Evolutionary conservation across 106 monocot genomes (phyloP), one percentile per base, ranked within the genome.

Genomic region (Xerophyta viscosa): DNA sequence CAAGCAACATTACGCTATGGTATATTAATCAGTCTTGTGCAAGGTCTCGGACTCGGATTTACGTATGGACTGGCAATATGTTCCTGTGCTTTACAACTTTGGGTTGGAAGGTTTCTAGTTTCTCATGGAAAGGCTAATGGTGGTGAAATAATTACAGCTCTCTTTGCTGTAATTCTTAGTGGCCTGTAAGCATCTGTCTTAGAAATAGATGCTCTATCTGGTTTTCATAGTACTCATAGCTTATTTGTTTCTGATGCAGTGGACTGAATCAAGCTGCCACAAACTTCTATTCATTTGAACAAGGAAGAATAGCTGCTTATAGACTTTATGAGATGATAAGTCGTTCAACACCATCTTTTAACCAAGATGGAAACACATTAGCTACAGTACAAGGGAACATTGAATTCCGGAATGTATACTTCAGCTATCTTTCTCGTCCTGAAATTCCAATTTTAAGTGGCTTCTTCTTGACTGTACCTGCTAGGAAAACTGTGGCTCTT

Each of bases 311-410:
- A 68, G 90, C 98, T 46, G 98, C 98, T 62, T 98, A 90, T 68
- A 86, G 98, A 68, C 86, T 98, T 26, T 98, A 68, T 79, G 98
- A 98, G 74, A 98, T 98, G 98, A 98, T 98, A 74, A 98, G 90
- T 50, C 81, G 98, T 44, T 98, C 98, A 58, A 73, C 77, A 13
- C 90, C 89, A 47, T 71, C 66, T 58, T 77, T 83, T 31, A 90
- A 83, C 66, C 86, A 98, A 28, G 90, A 90, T 28, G 98, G 98
- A 20, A 76, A 63, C 33, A 80, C 77, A 24, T 10, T 33, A 33
- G 33, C 10, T 33, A 6, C 33, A 33, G 93, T 94, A 30, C 88
- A 88, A 59, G 93, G 93, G 64, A 78, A 84, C 56, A 88, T 94
- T 51, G 93, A 94, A 37, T 88, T 94, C 53, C 66, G 93, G 36